These are phyloP conservation scores for Jamesozyma piceae DNA, from an alignment of 805 yeast species.

Conservation along the genomic window DNA sequence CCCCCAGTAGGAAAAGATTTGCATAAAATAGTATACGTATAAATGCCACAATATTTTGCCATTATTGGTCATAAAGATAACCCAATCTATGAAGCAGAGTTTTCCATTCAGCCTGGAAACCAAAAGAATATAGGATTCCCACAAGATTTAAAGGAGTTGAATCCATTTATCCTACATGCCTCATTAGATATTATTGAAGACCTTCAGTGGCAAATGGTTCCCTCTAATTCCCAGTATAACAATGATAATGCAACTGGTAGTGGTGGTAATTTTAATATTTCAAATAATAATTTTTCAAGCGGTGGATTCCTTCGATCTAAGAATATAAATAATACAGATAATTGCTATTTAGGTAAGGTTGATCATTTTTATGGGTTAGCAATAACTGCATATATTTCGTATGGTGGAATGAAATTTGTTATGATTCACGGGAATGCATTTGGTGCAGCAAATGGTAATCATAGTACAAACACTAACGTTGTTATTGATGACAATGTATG, in stretches of 20 bases:
- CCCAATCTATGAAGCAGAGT: constrained; percentile 81
- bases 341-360: constrained; percentile 56
- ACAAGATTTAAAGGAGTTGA: constrained; percentile 61
- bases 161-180: constrained; percentile 82
- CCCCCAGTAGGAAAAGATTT: too few relatives aligned
- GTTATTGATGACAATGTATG: constrained; percentile 57
- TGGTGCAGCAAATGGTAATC: constrained; percentile 7
- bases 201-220: constrained; percentile 64
- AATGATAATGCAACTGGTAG: constrained; percentile 4
- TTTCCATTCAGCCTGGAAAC: constrained; percentile 54
- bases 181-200: constrained; percentile 89
- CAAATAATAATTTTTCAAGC: constrained; percentile 1
- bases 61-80: constrained; percentile 79
- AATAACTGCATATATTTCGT: constrained; percentile 80
- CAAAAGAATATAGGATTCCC: constrained; percentile 52
- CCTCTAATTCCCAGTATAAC: constrained; percentile 9
- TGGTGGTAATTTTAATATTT: constrained; percentile 1
- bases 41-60: constrained; percentile 78
- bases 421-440: constrained; percentile 47
- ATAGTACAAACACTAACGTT: constrained; percentile 8
- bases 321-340: constrained; percentile 16
- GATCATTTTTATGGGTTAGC: constrained; percentile 79
- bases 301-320: constrained; percentile 24
- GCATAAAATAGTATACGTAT: too few relatives aligned
- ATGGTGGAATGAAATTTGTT: constrained; percentile 76